phyloP scores from a whole-genome alignment of 495 filamentous ascomycete species.

The Parathielavia appendiculata region DNA sequence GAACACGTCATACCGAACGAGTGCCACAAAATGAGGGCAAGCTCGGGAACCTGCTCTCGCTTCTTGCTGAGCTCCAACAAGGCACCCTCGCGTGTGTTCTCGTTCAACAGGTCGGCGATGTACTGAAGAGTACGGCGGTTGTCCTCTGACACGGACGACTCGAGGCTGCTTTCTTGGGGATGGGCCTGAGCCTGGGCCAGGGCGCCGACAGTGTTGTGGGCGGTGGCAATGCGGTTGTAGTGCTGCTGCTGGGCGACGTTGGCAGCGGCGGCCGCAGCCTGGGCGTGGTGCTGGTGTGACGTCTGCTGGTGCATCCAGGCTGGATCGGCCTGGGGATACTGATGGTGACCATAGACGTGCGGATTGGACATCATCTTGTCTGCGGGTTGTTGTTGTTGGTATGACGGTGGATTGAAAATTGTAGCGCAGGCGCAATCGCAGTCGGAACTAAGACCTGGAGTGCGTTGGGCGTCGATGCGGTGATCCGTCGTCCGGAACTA shows the following conservation, averaged over 20 bases:
- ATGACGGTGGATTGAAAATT: neutral
- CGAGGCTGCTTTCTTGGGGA: constrained; percentile 52
- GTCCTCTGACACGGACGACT: constrained; percentile 68
- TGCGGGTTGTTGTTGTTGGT: neutral
- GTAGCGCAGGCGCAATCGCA: neutral
- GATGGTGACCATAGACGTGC: constrained; percentile 60
- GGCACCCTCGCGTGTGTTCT: constrained; percentile 79
- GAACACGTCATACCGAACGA: constrained; percentile 71
- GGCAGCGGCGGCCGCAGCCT: constrained; percentile 55
- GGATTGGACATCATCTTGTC: constrained; percentile 40
- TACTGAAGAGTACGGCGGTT: constrained; percentile 87
- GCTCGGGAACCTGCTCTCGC: constrained; percentile 92
- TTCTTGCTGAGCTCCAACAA: constrained; percentile 98
- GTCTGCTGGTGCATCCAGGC: constrained; percentile 71
- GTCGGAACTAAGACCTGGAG: neutral
- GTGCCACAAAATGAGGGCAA: constrained; percentile 96
- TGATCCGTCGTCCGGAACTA: constrained; percentile 19
- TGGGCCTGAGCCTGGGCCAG: constrained; percentile 48
- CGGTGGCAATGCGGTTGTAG: constrained; percentile 69
- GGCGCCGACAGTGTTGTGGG: constrained; percentile 48
- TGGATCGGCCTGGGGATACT: constrained; percentile 69
- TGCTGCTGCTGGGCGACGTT: constrained; percentile 69
- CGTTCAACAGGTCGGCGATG: constrained; percentile 88
- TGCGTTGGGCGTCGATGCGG: neutral
- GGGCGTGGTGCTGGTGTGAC: constrained; percentile 53